These are phyloP conservation scores for Phytophthora ramorum DNA, from an alignment of 352 stramenopile genomes.

Conservation along the genomic window DNA sequence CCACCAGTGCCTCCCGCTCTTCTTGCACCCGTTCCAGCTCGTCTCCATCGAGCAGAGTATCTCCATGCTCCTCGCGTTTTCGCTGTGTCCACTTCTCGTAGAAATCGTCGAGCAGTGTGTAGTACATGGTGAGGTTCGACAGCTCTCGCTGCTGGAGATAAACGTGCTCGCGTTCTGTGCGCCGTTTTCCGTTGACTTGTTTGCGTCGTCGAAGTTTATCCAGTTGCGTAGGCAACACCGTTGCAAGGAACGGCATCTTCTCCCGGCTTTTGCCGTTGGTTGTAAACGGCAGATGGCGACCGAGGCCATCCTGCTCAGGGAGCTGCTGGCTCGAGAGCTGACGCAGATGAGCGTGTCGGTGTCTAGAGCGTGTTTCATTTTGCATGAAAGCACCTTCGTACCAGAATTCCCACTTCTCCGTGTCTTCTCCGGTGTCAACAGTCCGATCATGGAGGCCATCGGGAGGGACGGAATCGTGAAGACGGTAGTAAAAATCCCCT, in stretches of 20 bases:
- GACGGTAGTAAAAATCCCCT: constrained; percentile 62
- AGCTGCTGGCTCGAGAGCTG: constrained; percentile 11
- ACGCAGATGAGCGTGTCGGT: constrained; percentile 65
- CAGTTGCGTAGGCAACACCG: constrained; percentile 43
- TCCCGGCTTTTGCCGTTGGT: constrained; percentile 71
- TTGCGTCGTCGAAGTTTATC: constrained; percentile 44
- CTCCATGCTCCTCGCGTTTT: constrained; percentile 45
- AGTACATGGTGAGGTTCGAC: constrained; percentile 65
- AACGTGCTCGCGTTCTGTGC: constrained; percentile 43
- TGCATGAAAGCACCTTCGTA: constrained; percentile 81
- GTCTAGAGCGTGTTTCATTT: constrained; percentile 59
- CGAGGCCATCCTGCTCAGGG: constrained; percentile 18
- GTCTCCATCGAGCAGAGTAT: constrained; percentile 37
- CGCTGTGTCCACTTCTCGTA: constrained; percentile 65
- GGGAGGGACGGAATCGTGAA: neutral
- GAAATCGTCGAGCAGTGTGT: constrained; percentile 64
- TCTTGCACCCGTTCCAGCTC: constrained; percentile 37
- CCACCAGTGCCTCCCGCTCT: constrained; percentile 43
- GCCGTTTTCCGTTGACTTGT: constrained; percentile 47
- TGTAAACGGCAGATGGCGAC: constrained; percentile 54
- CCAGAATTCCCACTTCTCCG: constrained; percentile 59
- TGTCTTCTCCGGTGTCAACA: constrained; percentile 15
- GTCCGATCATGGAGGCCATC: neutral
- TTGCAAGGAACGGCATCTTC: constrained; percentile 66
- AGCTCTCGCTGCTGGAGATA: constrained; percentile 56